phyloP scores from a whole-genome alignment of 1,139 yeast genomes.

The Keqinozyma sinolaborantium region DNA sequence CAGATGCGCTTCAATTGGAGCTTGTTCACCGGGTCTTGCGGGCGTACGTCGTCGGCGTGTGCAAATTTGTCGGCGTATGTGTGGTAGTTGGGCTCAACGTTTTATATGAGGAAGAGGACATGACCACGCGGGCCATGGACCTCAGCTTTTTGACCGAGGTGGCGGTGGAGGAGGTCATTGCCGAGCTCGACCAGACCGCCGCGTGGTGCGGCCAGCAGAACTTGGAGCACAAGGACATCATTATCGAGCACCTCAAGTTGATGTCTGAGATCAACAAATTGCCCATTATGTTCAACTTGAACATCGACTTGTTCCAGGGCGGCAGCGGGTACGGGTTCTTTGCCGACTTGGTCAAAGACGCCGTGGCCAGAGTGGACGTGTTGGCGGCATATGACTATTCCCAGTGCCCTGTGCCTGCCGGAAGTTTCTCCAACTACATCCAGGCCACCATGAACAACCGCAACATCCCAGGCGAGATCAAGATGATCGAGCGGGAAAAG shows the following conservation, averaged over 20 bases:
- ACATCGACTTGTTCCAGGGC: slow-evolving; percentile 17
- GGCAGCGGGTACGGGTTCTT: slow-evolving; percentile 6
- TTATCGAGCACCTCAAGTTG: slow-evolving; percentile 25
- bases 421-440: slow-evolving; percentile 45
- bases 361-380: slow-evolving; percentile 10
- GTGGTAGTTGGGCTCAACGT: slow-evolving; percentile 53
- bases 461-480: slow-evolving; percentile 51
- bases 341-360: slow-evolving; percentile 15
- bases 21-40: slow-evolving; percentile 48
- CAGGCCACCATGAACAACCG: slow-evolving; percentile 55
- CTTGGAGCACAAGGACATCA: slow-evolving; percentile 8
- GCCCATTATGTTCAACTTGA: slow-evolving; percentile 20
- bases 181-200: slow-evolving; percentile 18
- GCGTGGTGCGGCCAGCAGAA: slow-evolving; percentile 16
- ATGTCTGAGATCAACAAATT: slow-evolving; percentile 23
- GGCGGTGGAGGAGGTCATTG: slow-evolving; percentile 18
- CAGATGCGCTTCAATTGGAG: not conserved
- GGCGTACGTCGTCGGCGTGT: slow-evolving; percentile 45
- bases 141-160: slow-evolving; percentile 30
- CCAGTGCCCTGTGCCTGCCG: slow-evolving; percentile 17
- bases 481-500: slow-evolving; percentile 17
- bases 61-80: slow-evolving; percentile 50
- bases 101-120: slow-evolving; percentile 72
- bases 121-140: slow-evolving; percentile 62
- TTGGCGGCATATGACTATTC: slow-evolving; percentile 6